A percentile compares a stretch with the other conserved stretches of the same genome.
Conservation (phyloP, 1,284 basidiomycete species). For the Anthracocystis walkeri region DNA sequence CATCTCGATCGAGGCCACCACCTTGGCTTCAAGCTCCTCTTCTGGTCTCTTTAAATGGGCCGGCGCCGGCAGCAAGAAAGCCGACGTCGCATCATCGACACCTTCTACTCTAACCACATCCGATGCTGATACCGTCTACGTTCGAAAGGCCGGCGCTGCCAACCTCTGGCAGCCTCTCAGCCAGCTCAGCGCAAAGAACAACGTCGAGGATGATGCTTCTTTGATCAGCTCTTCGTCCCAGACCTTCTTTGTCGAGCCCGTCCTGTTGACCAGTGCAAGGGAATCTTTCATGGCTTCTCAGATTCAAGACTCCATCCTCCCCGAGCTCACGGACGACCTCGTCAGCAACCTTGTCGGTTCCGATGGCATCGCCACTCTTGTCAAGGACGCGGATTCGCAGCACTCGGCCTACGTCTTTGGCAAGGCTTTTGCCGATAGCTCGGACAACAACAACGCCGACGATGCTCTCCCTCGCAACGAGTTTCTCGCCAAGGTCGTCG, state of each 20-base stretch:
- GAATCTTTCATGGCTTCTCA: slow-evolving; percentile 31
- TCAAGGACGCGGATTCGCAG: slow-evolving; percentile 32
- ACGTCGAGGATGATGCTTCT: slow-evolving; percentile 21
- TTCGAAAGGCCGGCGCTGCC: slow-evolving; percentile 45
- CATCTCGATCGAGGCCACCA: slow-evolving; percentile 53
- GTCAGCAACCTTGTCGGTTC: slow-evolving; percentile 20
- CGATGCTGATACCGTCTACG: slow-evolving; percentile 40
- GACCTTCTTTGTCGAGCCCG: slow-evolving; percentile 53
- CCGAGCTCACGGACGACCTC: slow-evolving; percentile 31
- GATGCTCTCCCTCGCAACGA: slow-evolving; percentile 17
- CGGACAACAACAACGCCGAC: slow-evolving; percentile 14
- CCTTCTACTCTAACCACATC: background rate
- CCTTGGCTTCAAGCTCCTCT: slow-evolving; percentile 50
- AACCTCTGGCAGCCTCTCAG: slow-evolving; percentile 45
- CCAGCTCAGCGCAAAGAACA: slow-evolving; percentile 15
- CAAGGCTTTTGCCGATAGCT: slow-evolving; percentile 27
- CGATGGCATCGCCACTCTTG: slow-evolving; percentile 9
- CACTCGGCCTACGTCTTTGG: slow-evolving; percentile 49
- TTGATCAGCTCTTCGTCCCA: slow-evolving; percentile 23
- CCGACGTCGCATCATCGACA: background rate
- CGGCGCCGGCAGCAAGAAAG: slow-evolving; percentile 17
- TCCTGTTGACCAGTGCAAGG: slow-evolving; percentile 53
- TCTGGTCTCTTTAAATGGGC: slow-evolving; percentile 51
- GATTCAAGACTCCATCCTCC: slow-evolving; percentile 32
- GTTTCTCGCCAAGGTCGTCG: slow-evolving; percentile 37